These are phyloP conservation scores for Hymenoscyphus infarciens DNA, from an alignment of 2,329 filamentous ascomycete genomes.

Conservation along the genomic window DNA sequence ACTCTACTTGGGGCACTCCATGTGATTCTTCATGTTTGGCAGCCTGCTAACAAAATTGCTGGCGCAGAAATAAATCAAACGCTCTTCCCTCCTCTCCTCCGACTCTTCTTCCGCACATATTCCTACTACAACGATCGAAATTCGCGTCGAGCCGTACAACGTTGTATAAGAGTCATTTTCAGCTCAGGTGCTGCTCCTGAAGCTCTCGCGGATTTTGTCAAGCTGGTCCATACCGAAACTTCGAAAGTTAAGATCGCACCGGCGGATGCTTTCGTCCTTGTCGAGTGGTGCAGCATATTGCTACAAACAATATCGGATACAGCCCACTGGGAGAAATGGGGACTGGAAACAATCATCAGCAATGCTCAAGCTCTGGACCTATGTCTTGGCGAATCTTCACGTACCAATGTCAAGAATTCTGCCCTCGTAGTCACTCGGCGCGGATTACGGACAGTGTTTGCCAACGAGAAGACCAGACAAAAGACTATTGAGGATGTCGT, in stretches of 20 bases:
- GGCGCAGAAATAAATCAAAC: constrained; percentile 37
- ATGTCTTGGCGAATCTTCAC: constrained; percentile 65
- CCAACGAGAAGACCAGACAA: constrained; percentile 41
- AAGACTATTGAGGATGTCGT: constrained; percentile 50
- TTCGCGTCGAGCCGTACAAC: constrained; percentile 79
- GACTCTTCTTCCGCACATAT: constrained; percentile 81
- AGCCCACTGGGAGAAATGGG: constrained; percentile 60
- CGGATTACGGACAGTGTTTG: constrained; percentile 72
- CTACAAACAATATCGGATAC: constrained; percentile 66
- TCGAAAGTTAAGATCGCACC: constrained; percentile 74
- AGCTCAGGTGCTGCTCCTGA: constrained; percentile 53
- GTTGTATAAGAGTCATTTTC: constrained; percentile 69
- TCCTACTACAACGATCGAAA: constrained; percentile 80
- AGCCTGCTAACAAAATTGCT: constrained; percentile 19
- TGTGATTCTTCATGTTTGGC: constrained; percentile 3
- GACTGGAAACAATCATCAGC: constrained; percentile 61
- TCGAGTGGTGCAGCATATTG: constrained; percentile 84
- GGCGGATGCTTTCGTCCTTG: constrained; percentile 78
- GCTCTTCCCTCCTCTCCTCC: constrained; percentile 54
- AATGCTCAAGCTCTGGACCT: constrained; percentile 74
- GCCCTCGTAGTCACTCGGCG: constrained; percentile 76
- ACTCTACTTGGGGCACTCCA: not conserved
- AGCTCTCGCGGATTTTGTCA: constrained; percentile 60
- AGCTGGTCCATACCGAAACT: constrained; percentile 66
- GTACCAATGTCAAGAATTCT: constrained; percentile 64